Evolutionary conservation across 805 yeast genomes (phyloP).

Genomic region (Teunomyces tritomae): DNA sequence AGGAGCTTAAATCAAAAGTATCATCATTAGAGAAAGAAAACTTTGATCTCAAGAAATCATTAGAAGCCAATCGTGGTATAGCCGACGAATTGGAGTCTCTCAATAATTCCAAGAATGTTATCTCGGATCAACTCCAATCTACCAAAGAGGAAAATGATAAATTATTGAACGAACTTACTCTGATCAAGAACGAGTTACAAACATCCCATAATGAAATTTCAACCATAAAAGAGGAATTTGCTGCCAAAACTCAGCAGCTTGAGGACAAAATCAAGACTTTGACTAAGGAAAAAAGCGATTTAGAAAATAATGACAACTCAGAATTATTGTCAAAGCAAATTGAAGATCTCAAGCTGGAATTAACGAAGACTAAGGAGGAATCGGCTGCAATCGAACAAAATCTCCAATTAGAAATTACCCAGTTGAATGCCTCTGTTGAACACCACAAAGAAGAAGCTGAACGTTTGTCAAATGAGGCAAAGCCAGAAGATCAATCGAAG

Average conservation of each 20-base stretch:
- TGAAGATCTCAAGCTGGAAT: not conserved
- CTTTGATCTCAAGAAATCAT: not conserved
- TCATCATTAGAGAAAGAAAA: not conserved
- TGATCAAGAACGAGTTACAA: not conserved
- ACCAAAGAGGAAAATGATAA: not conserved
- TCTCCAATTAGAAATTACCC: not conserved
- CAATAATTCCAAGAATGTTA: not conserved
- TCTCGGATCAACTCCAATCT: not conserved
- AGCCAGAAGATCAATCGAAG: not conserved
- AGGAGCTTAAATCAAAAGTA: conserved; percentile 1
- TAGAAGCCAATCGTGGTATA: not conserved
- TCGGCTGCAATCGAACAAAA: not conserved
- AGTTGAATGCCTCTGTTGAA: not conserved
- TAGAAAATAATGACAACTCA: not conserved
- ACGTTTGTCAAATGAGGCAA: not conserved
- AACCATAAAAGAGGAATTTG: not conserved
- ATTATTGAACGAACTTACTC: not conserved
- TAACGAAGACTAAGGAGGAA: not conserved
- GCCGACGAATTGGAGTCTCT: conserved; percentile 1
- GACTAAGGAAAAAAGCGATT: not conserved
- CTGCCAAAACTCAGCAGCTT: not conserved
- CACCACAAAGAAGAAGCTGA: not conserved
- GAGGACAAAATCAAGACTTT: not conserved
- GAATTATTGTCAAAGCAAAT: not conserved
- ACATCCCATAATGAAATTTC: not conserved